Conservation (phyloP, 2,329 filamentous ascomycete genomes). For the Pestalotiopsis fici region DNA sequence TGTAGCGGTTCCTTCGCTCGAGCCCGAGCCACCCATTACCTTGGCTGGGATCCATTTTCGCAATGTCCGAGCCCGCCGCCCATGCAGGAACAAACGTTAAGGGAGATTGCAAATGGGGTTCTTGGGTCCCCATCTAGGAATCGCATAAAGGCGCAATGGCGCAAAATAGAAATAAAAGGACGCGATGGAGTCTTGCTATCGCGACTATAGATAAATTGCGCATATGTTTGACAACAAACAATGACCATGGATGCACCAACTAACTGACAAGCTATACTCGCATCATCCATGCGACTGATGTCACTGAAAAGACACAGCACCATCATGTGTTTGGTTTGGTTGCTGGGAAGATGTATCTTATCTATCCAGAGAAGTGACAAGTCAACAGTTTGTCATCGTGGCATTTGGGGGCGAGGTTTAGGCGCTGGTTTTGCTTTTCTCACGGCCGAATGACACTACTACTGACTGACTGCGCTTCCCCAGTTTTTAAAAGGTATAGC, state of each 20-base stretch:
- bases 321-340: neutral
- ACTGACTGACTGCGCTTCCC: too few relatives aligned
- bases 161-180: neutral
- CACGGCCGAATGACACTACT: neutral
- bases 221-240: neutral
- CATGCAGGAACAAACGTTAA: conserved; percentile 1
- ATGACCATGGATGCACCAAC: neutral
- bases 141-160: neutral
- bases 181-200: neutral
- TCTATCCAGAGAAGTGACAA: neutral
- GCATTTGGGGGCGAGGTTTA: neutral
- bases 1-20: neutral
- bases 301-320: neutral
- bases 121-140: neutral
- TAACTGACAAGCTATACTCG: neutral
- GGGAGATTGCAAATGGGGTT: neutral
- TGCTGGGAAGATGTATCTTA: neutral
- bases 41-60: neutral
- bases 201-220: neutral
- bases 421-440: neutral
- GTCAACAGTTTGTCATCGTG: neutral
- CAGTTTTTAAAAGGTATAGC: neutral
- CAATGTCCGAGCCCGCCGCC: neutral
- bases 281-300: neutral
- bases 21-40: too few relatives aligned